Percentiles rank a stretch among this genome's conserved stretches.
Conservation (phyloP, 2,329 filamentous ascomycete genomes). For the Trichoderma harzianum region DNA sequence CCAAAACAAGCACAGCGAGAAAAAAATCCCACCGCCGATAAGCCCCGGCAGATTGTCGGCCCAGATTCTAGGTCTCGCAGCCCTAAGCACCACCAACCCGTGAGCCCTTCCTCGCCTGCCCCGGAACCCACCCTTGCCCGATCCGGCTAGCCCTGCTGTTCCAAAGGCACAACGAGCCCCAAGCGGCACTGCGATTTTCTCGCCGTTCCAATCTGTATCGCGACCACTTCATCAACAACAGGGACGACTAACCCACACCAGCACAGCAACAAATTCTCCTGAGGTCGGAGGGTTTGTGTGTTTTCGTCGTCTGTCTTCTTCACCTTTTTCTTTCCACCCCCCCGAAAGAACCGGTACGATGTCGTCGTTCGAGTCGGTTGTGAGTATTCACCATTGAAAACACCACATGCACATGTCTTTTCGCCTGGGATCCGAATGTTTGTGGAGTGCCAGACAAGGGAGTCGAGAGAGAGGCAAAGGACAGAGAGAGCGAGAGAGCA, state of each 20-base stretch:
- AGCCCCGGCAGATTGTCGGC: constrained; percentile 34
- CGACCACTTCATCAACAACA: constrained; percentile 40
- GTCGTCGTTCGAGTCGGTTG: constrained; percentile 68
- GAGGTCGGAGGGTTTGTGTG: constrained; percentile 38
- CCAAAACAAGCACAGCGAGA: not conserved
- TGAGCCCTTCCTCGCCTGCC: constrained; percentile 36
- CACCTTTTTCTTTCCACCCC: constrained; percentile 29
- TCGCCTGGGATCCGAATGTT: constrained; percentile 14
- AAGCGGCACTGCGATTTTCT: constrained; percentile 41
- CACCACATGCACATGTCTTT: constrained; percentile 8
- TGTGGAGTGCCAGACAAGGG: constrained; percentile 7
- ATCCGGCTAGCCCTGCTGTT: constrained; percentile 33
- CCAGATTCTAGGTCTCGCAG: constrained; percentile 37
- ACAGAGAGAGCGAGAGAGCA: not conserved
- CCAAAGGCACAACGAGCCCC: constrained; percentile 41
- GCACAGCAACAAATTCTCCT: constrained; percentile 40
- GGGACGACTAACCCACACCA: constrained; percentile 43
- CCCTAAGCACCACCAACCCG: constrained; percentile 37
- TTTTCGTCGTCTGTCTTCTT: constrained; percentile 34
- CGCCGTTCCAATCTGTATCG: constrained; percentile 37
- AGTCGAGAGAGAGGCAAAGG: not conserved
- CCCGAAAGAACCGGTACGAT: constrained; percentile 48
- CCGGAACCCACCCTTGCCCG: constrained; percentile 29
- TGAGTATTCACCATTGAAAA: constrained; percentile 46
- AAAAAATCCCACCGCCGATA: not conserved